Conservation (phyloP, 169 alveolate genomes). For the Plasmodium falciparum region DNA sequence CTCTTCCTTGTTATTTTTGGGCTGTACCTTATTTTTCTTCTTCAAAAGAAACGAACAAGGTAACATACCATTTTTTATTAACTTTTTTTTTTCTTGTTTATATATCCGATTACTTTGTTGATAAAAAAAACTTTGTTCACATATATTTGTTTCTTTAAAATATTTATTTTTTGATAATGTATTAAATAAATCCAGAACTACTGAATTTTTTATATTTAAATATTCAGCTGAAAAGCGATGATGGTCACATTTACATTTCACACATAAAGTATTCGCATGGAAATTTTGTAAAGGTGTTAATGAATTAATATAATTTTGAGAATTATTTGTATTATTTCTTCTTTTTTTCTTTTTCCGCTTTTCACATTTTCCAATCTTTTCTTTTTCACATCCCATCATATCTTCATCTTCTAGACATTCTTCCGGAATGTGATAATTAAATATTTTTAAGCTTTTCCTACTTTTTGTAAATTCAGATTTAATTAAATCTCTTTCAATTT, state of each 20-base stretch:
- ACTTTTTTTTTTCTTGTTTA: constrained; percentile 30
- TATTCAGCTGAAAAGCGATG: constrained; percentile 38
- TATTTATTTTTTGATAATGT: constrained; percentile 49
- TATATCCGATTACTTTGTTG: constrained; percentile 16
- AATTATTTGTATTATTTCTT: constrained; percentile 11
- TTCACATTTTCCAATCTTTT: constrained; percentile 15
- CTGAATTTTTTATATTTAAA: constrained; percentile 40
- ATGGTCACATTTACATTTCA: constrained; percentile 51
- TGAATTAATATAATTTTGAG: constrained; percentile 43
- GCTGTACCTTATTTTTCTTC: constrained; percentile 1
- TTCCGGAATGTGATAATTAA: constrained; percentile 12
- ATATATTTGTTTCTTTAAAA: constrained; percentile 39
- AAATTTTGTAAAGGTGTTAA: constrained; percentile 60
- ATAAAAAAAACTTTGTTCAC: constrained; percentile 18
- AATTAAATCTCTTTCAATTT: constrained; percentile 58
- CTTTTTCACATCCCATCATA: not conserved
- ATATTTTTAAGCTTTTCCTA: constrained; percentile 40
- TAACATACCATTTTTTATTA: constrained; percentile 4
- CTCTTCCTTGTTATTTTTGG: not conserved
- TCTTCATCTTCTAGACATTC: constrained; percentile 50
- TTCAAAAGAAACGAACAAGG: not conserved
- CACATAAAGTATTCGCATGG: constrained; percentile 30
- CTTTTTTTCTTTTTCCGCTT: constrained; percentile 46
- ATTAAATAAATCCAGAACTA: constrained; percentile 25
- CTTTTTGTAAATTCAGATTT: constrained; percentile 42